Evolutionary conservation across 2,329 filamentous ascomycete genomes (phyloP).

Genomic region (Xylaria polymorpha): DNA sequence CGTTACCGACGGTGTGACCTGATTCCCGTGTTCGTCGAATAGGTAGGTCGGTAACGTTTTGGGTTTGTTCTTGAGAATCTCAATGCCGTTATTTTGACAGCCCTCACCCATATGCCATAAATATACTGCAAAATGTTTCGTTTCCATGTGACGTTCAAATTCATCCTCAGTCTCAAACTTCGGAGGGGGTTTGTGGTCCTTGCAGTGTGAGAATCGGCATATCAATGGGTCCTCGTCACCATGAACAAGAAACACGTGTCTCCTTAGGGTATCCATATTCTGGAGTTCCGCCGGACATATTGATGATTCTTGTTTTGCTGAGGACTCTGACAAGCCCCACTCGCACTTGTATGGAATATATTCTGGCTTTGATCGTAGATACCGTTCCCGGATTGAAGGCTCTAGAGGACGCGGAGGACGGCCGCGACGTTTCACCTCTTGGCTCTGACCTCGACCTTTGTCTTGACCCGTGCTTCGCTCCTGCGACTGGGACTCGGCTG

Average conservation of each 20-base stretch:
- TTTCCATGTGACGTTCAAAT: slow-evolving; percentile 64
- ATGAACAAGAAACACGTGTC: slow-evolving; percentile 66
- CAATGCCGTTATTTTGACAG: slow-evolving; percentile 57
- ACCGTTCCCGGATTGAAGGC: slow-evolving; percentile 56
- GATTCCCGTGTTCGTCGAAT: slow-evolving; percentile 62
- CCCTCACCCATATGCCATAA: slow-evolving; percentile 72
- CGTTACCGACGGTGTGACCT: slow-evolving; percentile 69
- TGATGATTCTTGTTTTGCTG: slow-evolving; percentile 33
- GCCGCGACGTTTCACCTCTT: slow-evolving; percentile 55
- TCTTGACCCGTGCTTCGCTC: slow-evolving; percentile 4
- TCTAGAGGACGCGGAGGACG: slow-evolving; percentile 56
- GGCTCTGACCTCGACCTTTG: slow-evolving; percentile 24
- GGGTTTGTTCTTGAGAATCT: slow-evolving; percentile 39
- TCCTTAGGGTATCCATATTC: slow-evolving; percentile 68
- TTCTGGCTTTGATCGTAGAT: slow-evolving; percentile 55
- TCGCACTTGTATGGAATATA: slow-evolving; percentile 69
- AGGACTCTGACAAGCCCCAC: slow-evolving; percentile 57
- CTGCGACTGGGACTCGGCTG: slow-evolving; percentile 12
- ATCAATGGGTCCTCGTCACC: slow-evolving; percentile 41
- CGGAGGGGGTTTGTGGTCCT: slow-evolving; percentile 37
- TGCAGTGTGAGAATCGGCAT: slow-evolving; percentile 59
- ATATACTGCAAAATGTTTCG: slow-evolving; percentile 63
- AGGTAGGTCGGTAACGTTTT: slow-evolving; percentile 61
- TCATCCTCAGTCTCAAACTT: slow-evolving; percentile 44
- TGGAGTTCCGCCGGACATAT: slow-evolving; percentile 69